Percentiles rank a stretch among this genome's conserved stretches.
Evolutionary conservation across 805 yeast species (phyloP).

Genomic region (Starmerella bombi): DNA sequence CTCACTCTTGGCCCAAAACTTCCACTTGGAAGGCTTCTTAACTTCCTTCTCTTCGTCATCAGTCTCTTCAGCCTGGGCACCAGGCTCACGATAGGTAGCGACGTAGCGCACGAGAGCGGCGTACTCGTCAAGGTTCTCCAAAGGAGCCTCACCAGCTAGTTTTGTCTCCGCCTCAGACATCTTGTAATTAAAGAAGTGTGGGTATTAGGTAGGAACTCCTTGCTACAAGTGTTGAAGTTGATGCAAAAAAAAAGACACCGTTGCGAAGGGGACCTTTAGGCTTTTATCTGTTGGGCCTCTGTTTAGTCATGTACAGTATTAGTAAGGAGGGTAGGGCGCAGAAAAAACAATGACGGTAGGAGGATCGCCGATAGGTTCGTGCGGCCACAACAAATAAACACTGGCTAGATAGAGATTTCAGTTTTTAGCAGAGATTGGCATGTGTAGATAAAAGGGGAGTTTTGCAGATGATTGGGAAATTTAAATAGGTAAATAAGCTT

Average conservation of each 20-base stretch:
- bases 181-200: slow-evolving; percentile 21
- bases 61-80: slow-evolving; percentile 37
- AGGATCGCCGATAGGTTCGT: slow-evolving; percentile 13
- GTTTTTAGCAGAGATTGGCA: not conserved
- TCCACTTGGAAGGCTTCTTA: slow-evolving; percentile 50
- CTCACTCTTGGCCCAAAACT: slow-evolving; percentile 40
- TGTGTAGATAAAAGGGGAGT: too few species aligned
- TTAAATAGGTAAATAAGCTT: too few species aligned
- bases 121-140: slow-evolving; percentile 33
- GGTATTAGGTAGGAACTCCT: slow-evolving; percentile 16
- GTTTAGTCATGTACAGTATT: slow-evolving; percentile 13
- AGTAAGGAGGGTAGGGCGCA: slow-evolving; percentile 13
- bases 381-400: slow-evolving; percentile 15
- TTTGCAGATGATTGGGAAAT: too few species aligned
- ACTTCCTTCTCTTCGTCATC: slow-evolving; percentile 49
- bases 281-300: slow-evolving; percentile 12
- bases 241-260: slow-evolving; percentile 1
- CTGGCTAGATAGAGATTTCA: not conserved
- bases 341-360: slow-evolving; percentile 17
- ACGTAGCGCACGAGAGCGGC: slow-evolving; percentile 28
- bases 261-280: slow-evolving; percentile 1
- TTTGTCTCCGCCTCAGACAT: slow-evolving; percentile 24
- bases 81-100: slow-evolving; percentile 27
- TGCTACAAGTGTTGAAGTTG: slow-evolving; percentile 17
- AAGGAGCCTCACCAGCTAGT: slow-evolving; percentile 24